Conservation (phyloP, 2,329 filamentous ascomycete species). For the Fonsecaea monophora region DNA sequence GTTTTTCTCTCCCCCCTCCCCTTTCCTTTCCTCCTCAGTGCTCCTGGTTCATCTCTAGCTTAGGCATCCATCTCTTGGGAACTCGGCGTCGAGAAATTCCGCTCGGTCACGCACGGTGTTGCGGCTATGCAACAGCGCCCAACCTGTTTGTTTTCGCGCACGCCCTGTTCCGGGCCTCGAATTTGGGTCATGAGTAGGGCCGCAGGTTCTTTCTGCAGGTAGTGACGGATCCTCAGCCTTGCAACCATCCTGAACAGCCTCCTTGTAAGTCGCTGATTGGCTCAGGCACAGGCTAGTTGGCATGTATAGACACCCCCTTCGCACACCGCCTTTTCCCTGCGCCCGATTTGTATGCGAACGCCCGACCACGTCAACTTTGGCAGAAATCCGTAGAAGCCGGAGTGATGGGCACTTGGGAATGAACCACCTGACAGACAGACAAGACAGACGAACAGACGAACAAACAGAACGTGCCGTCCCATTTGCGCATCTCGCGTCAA, state of each 20-base stretch:
- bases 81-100: neutral
- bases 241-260: neutral
- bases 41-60: neutral
- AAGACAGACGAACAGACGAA: too few relatives aligned
- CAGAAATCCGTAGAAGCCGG: neutral
- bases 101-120: neutral
- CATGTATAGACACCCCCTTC: neutral
- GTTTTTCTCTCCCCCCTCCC: neutral
- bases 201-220: neutral
- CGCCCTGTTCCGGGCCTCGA: neutral
- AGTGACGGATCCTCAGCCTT: constrained; percentile 3
- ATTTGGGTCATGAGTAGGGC: neutral
- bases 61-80: neutral
- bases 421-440: too few relatives aligned
- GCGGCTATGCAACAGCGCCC: neutral
- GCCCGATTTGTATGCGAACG: constrained; percentile 14
- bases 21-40: neutral
- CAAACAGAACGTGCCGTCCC: too few relatives aligned
- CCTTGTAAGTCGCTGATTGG: neutral
- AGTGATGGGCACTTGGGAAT: too few relatives aligned
- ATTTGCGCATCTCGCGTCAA: neutral
- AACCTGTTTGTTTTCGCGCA: too few relatives aligned
- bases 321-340: constrained; percentile 18
- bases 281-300: neutral
- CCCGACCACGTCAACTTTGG: constrained; percentile 3